These are phyloP conservation scores for Grosmannia serpens DNA, from an alignment of 2,329 filamentous ascomycete genomes.

Conservation along the genomic window DNA sequence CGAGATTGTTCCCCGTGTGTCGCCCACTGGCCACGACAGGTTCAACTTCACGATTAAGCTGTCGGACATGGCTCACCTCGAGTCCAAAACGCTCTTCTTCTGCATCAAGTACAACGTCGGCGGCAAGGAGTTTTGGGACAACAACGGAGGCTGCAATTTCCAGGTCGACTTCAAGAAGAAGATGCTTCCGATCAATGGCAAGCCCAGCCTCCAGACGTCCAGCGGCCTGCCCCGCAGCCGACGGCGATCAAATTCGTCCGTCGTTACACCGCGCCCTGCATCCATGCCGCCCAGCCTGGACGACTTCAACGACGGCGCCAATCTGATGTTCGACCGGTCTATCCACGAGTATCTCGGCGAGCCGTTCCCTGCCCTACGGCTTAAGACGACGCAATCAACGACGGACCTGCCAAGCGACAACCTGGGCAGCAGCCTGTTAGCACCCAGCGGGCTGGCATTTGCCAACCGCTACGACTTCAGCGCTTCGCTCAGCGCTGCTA, in stretches of 20 bases:
- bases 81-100: slow-evolving; percentile 84
- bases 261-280: slow-evolving; percentile 33
- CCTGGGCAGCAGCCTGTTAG: slow-evolving; percentile 36
- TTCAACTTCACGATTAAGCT: slow-evolving; percentile 94
- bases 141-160: slow-evolving; percentile 78
- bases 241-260: slow-evolving; percentile 32
- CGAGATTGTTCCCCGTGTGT: slow-evolving; percentile 58
- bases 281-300: slow-evolving; percentile 51
- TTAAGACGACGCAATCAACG: slow-evolving; percentile 58
- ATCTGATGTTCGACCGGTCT: slow-evolving; percentile 46
- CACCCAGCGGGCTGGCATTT: slow-evolving; percentile 62
- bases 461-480: slow-evolving; percentile 93
- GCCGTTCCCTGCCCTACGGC: slow-evolving; percentile 46
- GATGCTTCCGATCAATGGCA: slow-evolving; percentile 48
- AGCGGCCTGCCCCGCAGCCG: slow-evolving; percentile 56
- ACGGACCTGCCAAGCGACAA: slow-evolving; percentile 53
- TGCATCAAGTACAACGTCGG: slow-evolving; percentile 81
- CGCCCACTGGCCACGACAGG: slow-evolving; percentile 58
- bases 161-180: slow-evolving; percentile 89
- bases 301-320: slow-evolving; percentile 56
- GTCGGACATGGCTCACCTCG: slow-evolving; percentile 80
- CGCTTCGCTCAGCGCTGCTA: slow-evolving; percentile 76
- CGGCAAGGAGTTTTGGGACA: slow-evolving; percentile 89
- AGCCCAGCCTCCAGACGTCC: slow-evolving; percentile 24
- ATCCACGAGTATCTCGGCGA: slow-evolving; percentile 55